Conservation (phyloP, 352 stramenopile genomes). For the Halophytophthora polymorphica region DNA sequence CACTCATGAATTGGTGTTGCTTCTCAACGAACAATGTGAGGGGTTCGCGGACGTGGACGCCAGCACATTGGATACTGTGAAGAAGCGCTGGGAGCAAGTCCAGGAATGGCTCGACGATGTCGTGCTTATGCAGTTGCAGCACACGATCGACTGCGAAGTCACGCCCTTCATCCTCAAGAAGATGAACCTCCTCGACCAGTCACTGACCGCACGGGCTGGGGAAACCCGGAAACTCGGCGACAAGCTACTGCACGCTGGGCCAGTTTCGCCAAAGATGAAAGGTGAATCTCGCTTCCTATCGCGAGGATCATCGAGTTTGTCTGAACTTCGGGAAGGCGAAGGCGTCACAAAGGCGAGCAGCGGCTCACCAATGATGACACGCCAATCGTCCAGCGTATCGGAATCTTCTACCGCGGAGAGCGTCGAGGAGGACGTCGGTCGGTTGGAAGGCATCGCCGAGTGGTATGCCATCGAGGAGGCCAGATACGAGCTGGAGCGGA, state of each 20-base stretch:
- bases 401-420: neutral
- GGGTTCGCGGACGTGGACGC: constrained; percentile 58
- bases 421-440: constrained; percentile 34
- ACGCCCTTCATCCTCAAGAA: constrained; percentile 72
- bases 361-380: constrained; percentile 8
- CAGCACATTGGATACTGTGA: constrained; percentile 42
- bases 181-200: constrained; percentile 43
- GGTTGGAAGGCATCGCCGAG: constrained; percentile 58
- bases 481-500: constrained; percentile 59
- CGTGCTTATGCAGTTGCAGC: constrained; percentile 53
- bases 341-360: neutral
- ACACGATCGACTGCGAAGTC: constrained; percentile 62
- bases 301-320: constrained; percentile 2
- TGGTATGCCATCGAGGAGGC: constrained; percentile 76
- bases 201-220: neutral
- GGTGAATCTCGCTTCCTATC: neutral
- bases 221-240: constrained; percentile 11
- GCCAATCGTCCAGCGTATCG: constrained; percentile 5
- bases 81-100: constrained; percentile 56
- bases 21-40: constrained; percentile 73
- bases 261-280: constrained; percentile 9
- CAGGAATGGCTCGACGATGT: constrained; percentile 66
- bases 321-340: too few relatives aligned
- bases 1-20: constrained; percentile 60
- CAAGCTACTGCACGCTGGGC: constrained; percentile 1